A percentile compares a stretch with the other conserved stretches of the same genome.
phyloP scores from a whole-genome alignment of 805 yeast genomes.

The Saccharomycopsis fodiens region DNA sequence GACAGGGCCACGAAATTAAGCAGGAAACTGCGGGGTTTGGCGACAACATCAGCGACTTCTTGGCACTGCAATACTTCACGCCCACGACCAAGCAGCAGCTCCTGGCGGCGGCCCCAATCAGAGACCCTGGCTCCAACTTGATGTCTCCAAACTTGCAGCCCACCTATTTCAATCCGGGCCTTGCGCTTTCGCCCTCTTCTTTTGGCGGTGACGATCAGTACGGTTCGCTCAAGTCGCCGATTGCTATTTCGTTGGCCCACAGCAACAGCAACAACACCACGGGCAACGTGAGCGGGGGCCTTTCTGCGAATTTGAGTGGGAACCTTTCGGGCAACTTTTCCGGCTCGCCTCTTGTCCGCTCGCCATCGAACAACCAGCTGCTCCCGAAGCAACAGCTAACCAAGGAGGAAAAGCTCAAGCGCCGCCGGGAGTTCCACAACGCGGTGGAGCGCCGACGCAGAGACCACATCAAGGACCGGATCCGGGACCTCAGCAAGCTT shows the following conservation, averaged over 20 bases:
- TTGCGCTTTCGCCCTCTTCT: constrained; percentile 18
- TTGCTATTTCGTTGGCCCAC: constrained; percentile 11
- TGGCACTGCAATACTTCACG: constrained; percentile 16
- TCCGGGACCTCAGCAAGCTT: constrained; percentile 71
- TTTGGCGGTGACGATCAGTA: constrained; percentile 17
- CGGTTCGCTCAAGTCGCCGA: constrained; percentile 17
- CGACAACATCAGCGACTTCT: constrained; percentile 7
- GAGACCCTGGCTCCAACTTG: not conserved
- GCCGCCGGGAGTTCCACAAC: constrained; percentile 85
- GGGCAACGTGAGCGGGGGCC: too few species aligned
- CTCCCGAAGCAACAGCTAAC: constrained; percentile 30
- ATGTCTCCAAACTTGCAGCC: constrained; percentile 6
- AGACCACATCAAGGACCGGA: constrained; percentile 83
- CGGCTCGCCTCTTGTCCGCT: constrained; percentile 11
- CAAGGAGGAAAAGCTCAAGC: constrained; percentile 63
- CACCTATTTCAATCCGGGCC: constrained; percentile 2
- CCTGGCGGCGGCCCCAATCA: not conserved
- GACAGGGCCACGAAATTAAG: constrained; percentile 1
- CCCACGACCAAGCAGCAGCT: constrained; percentile 3
- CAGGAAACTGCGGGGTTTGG: too few species aligned
- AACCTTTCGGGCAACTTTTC: not conserved
- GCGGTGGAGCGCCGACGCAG: constrained; percentile 91
- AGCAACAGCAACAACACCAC: constrained; percentile 6
- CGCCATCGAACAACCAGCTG: constrained; percentile 12
- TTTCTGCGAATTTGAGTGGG: constrained; percentile 2